A percentile compares a stretch with the other conserved stretches of the same genome.
Evolutionary conservation across 1,284 basidiomycete species (phyloP).

Genomic region (Sporisorium iseilematis-ciliati): DNA sequence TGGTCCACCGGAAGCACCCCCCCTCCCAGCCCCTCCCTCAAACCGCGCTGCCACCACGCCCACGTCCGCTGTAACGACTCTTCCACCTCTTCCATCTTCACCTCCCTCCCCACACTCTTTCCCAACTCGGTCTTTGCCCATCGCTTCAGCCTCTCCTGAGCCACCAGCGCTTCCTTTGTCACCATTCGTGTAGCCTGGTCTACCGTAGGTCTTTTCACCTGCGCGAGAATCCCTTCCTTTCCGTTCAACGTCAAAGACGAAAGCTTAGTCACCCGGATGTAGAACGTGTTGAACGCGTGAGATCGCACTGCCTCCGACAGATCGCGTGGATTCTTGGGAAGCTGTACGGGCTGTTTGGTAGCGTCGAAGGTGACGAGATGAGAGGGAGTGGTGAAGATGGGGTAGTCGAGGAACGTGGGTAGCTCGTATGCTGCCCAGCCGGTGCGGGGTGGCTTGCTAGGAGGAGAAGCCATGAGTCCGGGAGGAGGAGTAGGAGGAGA

Average conservation of each 20-base stretch:
- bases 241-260: too few species aligned
- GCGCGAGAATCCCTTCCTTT: too few species aligned
- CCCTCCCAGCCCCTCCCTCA: neutral
- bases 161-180: neutral
- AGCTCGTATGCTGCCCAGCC: neutral
- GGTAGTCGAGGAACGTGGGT: conserved; percentile 1
- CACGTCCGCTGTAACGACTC: conserved; percentile 3
- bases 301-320: neutral
- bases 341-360: neutral
- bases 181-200: neutral
- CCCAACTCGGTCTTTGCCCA: conserved; percentile 3
- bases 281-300: neutral
- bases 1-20: neutral
- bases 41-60: neutral
- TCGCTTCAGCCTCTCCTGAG: neutral
- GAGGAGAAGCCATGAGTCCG: too few species aligned
- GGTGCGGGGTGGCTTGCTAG: neutral
- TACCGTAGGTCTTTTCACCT: too few species aligned
- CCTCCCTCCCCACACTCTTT: neutral
- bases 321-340: neutral
- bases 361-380: conserved; percentile 1
- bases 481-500: neutral
- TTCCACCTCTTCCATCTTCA: neutral
- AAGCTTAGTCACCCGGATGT: neutral
- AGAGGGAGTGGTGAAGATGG: neutral